Evolutionary conservation across 768 basidiomycete species (phyloP), one percentile per base, ranked within the genome.

Genomic region (Collybia sp.): DNA sequence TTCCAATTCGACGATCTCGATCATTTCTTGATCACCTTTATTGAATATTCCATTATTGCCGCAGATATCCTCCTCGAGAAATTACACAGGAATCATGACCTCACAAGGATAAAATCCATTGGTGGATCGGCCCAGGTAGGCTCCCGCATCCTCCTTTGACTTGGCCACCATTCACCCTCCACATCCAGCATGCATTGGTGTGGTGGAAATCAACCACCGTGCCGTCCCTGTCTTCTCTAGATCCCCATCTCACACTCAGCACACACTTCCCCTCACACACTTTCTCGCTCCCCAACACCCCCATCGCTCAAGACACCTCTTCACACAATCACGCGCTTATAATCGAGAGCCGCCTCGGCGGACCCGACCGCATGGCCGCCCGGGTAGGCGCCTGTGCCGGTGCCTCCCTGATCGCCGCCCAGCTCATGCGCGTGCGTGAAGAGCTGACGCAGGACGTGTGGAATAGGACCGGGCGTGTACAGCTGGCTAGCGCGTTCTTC

Each of bases 181-280:
- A 42, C 33, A 38, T 32, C 3, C 45, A 73, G 81, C 82, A 85
- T 58, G 85, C 87, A 2, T 70, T 89, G 15, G 88, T 92, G 34
- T 91, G 88, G 86, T 91, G 88, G 87, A 88, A 88, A 65, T 82
- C 85, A 1, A 84, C 82, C 6, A 77, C 87, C 9, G 76, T 87
- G 11, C 80, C 83, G 12, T 82, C 81, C 6, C 71, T 92, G 44
- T 85, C 85, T 17, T 76, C 81, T 13, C 70, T 91, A 42, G 85
- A 89, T 57, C 79, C 88, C 2, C 77, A 80, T 52, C 62, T 80
- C n/a, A 79, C 84, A 0, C 65, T 91, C 6, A 78, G 85, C 54
- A 66, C 76, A 1, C 88, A 88, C 55, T 83, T 91, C 46, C 73
- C 77, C 1, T 66, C 83, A 0, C 77, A 78, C 17, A 74, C 76